Evolutionary conservation across 2,329 filamentous ascomycete genomes (phyloP), one percentile per base, ranked within the genome.

Genomic region (Botryotinia convoluta): DNA sequence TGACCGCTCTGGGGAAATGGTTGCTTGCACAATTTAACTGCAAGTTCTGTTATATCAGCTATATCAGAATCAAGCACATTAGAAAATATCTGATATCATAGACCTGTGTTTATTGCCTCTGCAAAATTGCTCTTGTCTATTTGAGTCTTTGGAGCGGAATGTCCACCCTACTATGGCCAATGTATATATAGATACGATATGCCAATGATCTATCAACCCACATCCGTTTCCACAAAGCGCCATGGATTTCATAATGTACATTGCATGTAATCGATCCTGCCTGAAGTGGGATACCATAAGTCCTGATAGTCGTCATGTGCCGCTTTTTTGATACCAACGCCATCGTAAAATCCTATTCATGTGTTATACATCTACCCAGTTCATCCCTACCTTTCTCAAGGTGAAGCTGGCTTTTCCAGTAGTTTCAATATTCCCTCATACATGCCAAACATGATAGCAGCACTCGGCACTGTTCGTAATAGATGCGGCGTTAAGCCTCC

Each of bases 381-480:
- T 44, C 16, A 22, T 29, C 35, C 54, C 18, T 42, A 12, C 16
- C 54, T 14, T 57, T 60, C n/a, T 69, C 74, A 80, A 63, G 77
- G 70, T 71, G 79, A 77, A 45, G 79, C 79, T 63, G 79, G 78
- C 51, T 59, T 57, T 42, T 69, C 48, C 35, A 82, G 74, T 48
- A 82, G 54, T 65, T 79, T 81, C 74, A 83, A 75, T 54, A 83
- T 80, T 29, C 80, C 78, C 73, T 83, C 82, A 72, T 83, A 97
- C 86, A 96, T 96, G 83, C 94, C 94, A 82, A 98, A 97, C 93
- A 97, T 98, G 82, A 98, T 97, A 77, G 93, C 94, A 12, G 95
- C 94, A 78, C 93, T 96, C 1, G 95, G 95, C 9, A 98, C 95
- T 10, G 95, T 95, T 75, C 95, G 88, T 83, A 98, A 89, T 79